Evolutionary conservation across 2,329 filamentous ascomycete genomes (phyloP), one percentile per base, ranked within the genome.

Genomic region (Magnaporthiopsis incrustans): DNA sequence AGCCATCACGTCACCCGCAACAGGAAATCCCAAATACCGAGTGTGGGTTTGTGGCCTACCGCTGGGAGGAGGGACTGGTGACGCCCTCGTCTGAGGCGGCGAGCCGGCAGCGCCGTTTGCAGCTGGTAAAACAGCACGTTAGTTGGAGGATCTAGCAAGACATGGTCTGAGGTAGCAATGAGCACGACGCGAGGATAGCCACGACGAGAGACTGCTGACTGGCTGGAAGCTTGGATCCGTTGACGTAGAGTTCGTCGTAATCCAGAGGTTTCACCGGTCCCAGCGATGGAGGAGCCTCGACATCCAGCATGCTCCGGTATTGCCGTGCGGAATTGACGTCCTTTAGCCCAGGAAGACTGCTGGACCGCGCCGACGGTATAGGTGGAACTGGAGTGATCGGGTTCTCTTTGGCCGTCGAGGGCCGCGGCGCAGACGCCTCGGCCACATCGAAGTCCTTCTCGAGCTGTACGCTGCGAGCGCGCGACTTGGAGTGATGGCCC

Each of bases 271-370:
- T 76, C 67, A 77, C 72, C 5, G 77, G 74, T 10, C 73, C 75
- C 30, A 84, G 73, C 65, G 68, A 80, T 15, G 81, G 81, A 2
- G 79, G 77, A 33, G 77, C 76, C 59, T 82, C 81, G 25, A 85
- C 74, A 59, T 82, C 78, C 26, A 85, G 75, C 82, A 85, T 82
- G 71, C 82, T 85, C 65, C 79, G 77, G 67, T 79, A 82, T 58
- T 76, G 75, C 56, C 70, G 71, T 64, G 73, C 69, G 32, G 69
- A 65, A 58, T 70, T 75, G 69, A 71, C 73, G 58, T 78, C 75
- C 66, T 72, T 74, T 32, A 69, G 65, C 33, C 71, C 65, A 15
- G 73, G 68, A 35, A 76, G 67, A 64, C 74, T 79, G 69, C 74
- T 74, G 64, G 73, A 73, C 64, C 75, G 71, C 14, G 67, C 65